Base-by-base conservation (phyloP, 495 filamentous ascomycete genomes). In the Penicillium antarcticum region DNA sequence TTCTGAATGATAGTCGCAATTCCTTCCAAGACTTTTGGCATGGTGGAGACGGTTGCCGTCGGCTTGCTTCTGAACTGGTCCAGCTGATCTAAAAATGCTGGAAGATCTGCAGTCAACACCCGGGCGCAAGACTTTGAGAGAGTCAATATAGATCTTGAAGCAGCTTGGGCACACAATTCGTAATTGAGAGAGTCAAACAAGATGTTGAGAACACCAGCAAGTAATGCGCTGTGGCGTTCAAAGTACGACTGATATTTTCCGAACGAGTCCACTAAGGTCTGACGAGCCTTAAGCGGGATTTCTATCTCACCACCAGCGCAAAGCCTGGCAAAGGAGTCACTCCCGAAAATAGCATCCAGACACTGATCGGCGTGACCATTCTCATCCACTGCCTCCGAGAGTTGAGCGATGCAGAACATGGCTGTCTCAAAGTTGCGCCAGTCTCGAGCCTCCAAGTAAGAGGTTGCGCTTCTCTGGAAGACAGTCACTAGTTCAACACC, bases 1-100 rank as follows among this genome's bases (percentile, higher is more conserved):
- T 87, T 89, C 59, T 96, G 90, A 32, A 95, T 82, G 47, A 97
- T 88, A 12, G 85, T 83, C 7, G 91, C 83, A 46, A 97, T 92
- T 7, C 85, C 90, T 50, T 88, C 87, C 11, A 96, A 68, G 3
- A 97, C 82, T 38, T 80, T 81, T 56, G 94, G 88, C 72, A 96
- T 92, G 0, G 85, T 87, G 21, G 81, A 70, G 12, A 78, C 76
- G 23, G 91, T 88, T 7, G 87, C 76, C 4, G 77, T 80, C 19
- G 77, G 74, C 43, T 79, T 81, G 24, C 67, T 67, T 32, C 78
- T 71, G 55, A 92, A 87, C 14, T 79, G 66, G 49, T 83, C 76
- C 57, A 91, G 91, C 60, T 94, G 87, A 21, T 82, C 73, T 13
- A 98, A 75, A 62, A 98, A 95, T 0, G 83, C 79, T 12, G 77